Base-by-base conservation (phyloP, 2,329 filamentous ascomycete species). In the Sporothrix variecibatus region DNA sequence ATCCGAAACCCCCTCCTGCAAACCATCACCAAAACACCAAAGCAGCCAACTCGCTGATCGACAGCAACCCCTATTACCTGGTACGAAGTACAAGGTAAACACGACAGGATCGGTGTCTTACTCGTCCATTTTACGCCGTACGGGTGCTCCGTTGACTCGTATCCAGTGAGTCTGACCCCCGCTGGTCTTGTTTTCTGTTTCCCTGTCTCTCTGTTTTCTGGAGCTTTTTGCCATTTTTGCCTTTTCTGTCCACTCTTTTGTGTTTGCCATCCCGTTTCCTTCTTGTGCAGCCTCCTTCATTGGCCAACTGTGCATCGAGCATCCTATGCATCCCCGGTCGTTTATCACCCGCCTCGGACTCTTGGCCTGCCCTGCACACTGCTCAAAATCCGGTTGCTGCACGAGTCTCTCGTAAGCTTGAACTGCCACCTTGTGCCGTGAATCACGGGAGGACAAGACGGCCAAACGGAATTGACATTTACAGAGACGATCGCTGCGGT, bases 41-140 rank as follows among this genome's bases (percentile, higher is more conserved):
- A 67, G 26, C 23, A n/a, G 64, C 23, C 65, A 69, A n/a, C 28
- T n/a, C 23, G 17, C 17, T 34, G 65, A 69, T 69, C 65, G 65
- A 53, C 65, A 69, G 17, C 23, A n/a, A 17, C 60, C 40, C 64
- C 43, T 26, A 68, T 51, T 43, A 31, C 64, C 64, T 68, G 26
- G 62, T 46, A 67, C 40, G 34, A 34, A 3, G 34, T 34, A 34
- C 34, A 34, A 34, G 8, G 5, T 8, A 64, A 31, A 17, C 62
- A 49, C 40, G 64, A 67, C 40, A 67, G 40, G 40, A 15, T 2
- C 38, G 15, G 64, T 67, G 64, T 67, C 40, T 67, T 46, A 67
- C 40, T 46, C 28, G 34, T 46, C 20, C 62, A 43, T 43, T 26
- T 46, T 28, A 28, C 62, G 64, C 40, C 40, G 64, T 28, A 17